Evolutionary conservation across 140 eudicot species (phyloP), one percentile per base, ranked within the genome.

Genomic region (Flaveria floridana): DNA sequence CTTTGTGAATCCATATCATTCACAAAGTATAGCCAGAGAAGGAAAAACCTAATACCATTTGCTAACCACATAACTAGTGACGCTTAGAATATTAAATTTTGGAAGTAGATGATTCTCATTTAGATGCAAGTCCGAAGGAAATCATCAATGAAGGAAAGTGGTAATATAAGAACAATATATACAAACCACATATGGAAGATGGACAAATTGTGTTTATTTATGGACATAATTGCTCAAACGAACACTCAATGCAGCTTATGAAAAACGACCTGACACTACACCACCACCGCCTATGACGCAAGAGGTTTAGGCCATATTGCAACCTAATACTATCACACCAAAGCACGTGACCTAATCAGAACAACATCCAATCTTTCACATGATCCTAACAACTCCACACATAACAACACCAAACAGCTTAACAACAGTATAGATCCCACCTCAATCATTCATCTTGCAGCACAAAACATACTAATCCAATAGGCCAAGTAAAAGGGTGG

Each of bases 291-390:
- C 46, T 26, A 61, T 42, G 15, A 62, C 9, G 64, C 48, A 46
- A 47, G 64, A 74, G 72, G 65, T 48, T 46, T 19, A 63, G 7
- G 37, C 10, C 79, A 65, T 25, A 39, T 42, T 34, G 69, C 67
- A 57, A 72, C 77, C 68, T 72, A 72, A 56, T 37, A 16, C 14
- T 25, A 65, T 75, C 52, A 65, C 65, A 64, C 18, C 47, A 74
- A 15, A 74, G 15, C 50, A 19, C 12, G 23, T 51, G 46, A 34
- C 73, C 79, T 65, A 75, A 75, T 50, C 65, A 65, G 15, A 46
- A 20, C 68, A 65, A 6, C 68, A 26, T 21, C 66, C 19, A 14
- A 76, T 34, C 74, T 34, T 65, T 23, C 26, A 66, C 74, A 57
- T 39, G n/a, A 58, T 41, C 15, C 5, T 44, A 16, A 19, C 41